phyloP scores from a whole-genome alignment of 2,329 filamentous ascomycete species.

The Cercospora zeae-maydis region DNA sequence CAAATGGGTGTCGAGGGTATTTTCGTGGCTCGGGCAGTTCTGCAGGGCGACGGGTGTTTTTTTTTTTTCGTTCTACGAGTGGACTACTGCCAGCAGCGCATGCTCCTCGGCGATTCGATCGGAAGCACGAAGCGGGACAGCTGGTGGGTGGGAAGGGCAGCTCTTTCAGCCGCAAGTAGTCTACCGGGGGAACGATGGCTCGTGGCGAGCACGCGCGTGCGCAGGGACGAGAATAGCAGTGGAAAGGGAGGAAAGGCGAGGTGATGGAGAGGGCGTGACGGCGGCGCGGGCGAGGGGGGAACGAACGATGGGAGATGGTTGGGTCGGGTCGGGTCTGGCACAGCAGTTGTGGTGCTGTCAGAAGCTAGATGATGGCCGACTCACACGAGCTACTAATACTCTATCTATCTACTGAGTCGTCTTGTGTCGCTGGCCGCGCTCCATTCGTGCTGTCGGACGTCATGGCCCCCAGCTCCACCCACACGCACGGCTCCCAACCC shows the following conservation, averaged over 20 bases:
- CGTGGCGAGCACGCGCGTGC: conserved; percentile 1
- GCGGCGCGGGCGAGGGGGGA: background rate
- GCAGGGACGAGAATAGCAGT: background rate
- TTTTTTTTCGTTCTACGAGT: background rate
- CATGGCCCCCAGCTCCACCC: background rate
- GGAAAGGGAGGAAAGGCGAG: background rate
- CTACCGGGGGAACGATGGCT: background rate
- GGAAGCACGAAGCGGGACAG: background rate
- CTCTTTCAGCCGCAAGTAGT: conserved; percentile 6
- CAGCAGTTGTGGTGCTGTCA: background rate
- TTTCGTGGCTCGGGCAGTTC: background rate
- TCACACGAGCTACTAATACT: background rate
- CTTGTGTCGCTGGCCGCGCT: background rate
- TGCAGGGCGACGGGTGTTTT: background rate
- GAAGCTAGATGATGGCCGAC: background rate
- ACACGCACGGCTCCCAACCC: background rate
- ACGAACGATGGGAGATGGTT: background rate
- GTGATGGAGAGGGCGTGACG: background rate
- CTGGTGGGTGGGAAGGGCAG: background rate
- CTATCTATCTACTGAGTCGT: background rate
- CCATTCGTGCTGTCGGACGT: background rate
- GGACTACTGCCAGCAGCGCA: conserved; percentile 1
- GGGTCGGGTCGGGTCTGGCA: background rate
- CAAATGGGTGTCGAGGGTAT: background rate
- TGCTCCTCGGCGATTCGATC: conserved; percentile 13